Evolutionary conservation across 169 alveolate species (phyloP).

Genomic region (Plasmodium gonderi): DNA sequence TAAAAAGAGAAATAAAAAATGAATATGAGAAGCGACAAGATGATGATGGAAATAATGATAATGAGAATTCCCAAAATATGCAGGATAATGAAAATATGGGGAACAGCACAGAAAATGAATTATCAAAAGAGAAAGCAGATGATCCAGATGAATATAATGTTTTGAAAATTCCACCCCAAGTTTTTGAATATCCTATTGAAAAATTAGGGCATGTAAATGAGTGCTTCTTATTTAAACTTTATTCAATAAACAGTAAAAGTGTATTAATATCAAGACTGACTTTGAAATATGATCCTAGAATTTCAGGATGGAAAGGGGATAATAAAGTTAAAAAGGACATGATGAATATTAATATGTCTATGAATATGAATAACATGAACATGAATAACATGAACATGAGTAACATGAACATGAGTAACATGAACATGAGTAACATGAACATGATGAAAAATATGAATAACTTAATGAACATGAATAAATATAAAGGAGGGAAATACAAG

Average conservation of each 20-base stretch:
- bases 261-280: slow-evolving; percentile 70
- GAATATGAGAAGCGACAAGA: slow-evolving; percentile 51
- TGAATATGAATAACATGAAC: slow-evolving; percentile 5
- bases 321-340: slow-evolving; percentile 61
- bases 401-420: slow-evolving; percentile 13
- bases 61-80: background rate
- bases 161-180: slow-evolving; percentile 77
- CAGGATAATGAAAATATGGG: background rate
- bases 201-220: slow-evolving; percentile 79
- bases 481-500: slow-evolving; percentile 60
- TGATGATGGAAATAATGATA: background rate
- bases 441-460: slow-evolving; percentile 50
- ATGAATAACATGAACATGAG: background rate
- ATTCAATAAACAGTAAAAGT: slow-evolving; percentile 67
- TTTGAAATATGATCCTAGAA: slow-evolving; percentile 79
- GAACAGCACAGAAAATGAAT: background rate
- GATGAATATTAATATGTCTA: slow-evolving; percentile 15
- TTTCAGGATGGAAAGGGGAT: slow-evolving; percentile 77
- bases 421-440: slow-evolving; percentile 27
- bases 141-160: slow-evolving; percentile 78
- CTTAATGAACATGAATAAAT: slow-evolving; percentile 32
- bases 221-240: slow-evolving; percentile 75
- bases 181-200: slow-evolving; percentile 74
- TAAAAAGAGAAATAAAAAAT: background rate
- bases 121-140: slow-evolving; percentile 4